Base-by-base conservation (phyloP, 2,329 filamentous ascomycete genomes). In the Penicillium sp. region DNA sequence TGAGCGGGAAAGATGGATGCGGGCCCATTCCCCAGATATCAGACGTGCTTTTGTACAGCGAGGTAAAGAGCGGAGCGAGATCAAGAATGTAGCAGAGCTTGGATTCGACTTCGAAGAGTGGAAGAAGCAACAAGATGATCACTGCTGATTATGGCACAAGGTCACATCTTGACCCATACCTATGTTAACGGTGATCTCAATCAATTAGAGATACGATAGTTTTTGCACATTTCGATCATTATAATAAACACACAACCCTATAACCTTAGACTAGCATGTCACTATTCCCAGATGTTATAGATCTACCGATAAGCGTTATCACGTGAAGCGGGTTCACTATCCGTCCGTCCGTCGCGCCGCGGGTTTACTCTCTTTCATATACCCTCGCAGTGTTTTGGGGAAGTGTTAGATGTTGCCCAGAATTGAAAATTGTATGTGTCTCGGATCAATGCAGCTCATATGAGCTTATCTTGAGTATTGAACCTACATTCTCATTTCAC, bases 1-100 rank as follows among this genome's bases (percentile, higher is more conserved):
- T 9, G 82, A 85, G 45, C 83, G 85, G 72, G 78, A 88, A 64
- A 83, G 85, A 50, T 95, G 90, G 90, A 81, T 88, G 67, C 81
- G 92, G 18, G 80, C 82, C 55, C 79, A 85, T 4, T 89, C 89
- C 63, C 79, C 82, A 0, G 79, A 85, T 13, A 89, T 92, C 35
- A 89, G 90, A 72, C 81, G 86, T 63, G 83, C 81, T 31, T 97
- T 94, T 70, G 82, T 87, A 56, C 78, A 82, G 59, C 76, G 78
- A 37, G 91, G 90, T 0, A 81, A 85, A 35, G 70, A 72, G 46
- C 78, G 83, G 55, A 62, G 72, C 45, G 77, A 74, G 7, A 86
- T 91, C 10, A 87, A 74, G 68, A 85, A 79, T 3, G 70, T 95
- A 22, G 81, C 84, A 60, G 88, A 95, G 62, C 77, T 96, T 31